phyloP scores from a whole-genome alignment of 768 basidiomycete species.

The Solioccasus polychromus region DNA sequence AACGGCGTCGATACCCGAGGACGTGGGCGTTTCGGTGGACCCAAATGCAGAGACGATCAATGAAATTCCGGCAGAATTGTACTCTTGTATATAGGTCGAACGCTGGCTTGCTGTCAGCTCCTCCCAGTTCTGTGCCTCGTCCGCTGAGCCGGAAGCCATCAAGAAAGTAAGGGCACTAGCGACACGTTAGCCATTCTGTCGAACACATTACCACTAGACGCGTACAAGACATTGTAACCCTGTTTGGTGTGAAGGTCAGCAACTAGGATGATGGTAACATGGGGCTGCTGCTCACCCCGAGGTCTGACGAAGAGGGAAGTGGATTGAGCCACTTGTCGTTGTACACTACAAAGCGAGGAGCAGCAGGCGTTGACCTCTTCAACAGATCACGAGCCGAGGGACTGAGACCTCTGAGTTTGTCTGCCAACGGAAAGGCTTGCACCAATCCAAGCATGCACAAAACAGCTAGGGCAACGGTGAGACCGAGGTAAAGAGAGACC shows the following conservation, averaged over 20 bases:
- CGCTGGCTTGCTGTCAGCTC: slow-evolving; percentile 38
- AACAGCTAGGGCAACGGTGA: neutral
- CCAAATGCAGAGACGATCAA: slow-evolving; percentile 58
- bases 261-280: neutral
- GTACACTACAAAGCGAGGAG: slow-evolving; percentile 49
- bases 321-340: slow-evolving; percentile 43
- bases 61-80: slow-evolving; percentile 54
- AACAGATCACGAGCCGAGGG: slow-evolving; percentile 23
- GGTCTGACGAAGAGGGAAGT: slow-evolving; percentile 40
- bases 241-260: slow-evolving; percentile 7
- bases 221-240: slow-evolving; percentile 38
- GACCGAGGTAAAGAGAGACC: slow-evolving; percentile 13
- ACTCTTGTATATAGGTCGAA: slow-evolving; percentile 41
- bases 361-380: slow-evolving; percentile 29
- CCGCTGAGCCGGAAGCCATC: slow-evolving; percentile 38
- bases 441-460: slow-evolving; percentile 13
- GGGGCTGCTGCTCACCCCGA: slow-evolving; percentile 34
- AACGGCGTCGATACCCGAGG: slow-evolving; percentile 38
- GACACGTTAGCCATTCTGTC: neutral
- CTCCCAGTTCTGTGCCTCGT: slow-evolving; percentile 47
- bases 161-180: slow-evolving; percentile 42
- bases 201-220: neutral
- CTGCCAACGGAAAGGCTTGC: slow-evolving; percentile 16
- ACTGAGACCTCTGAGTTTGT: slow-evolving; percentile 22
- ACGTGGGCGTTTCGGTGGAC: slow-evolving; percentile 41